Base-by-base conservation (phyloP, 179 eudicot species). In the Silene noctiflora region DNA sequence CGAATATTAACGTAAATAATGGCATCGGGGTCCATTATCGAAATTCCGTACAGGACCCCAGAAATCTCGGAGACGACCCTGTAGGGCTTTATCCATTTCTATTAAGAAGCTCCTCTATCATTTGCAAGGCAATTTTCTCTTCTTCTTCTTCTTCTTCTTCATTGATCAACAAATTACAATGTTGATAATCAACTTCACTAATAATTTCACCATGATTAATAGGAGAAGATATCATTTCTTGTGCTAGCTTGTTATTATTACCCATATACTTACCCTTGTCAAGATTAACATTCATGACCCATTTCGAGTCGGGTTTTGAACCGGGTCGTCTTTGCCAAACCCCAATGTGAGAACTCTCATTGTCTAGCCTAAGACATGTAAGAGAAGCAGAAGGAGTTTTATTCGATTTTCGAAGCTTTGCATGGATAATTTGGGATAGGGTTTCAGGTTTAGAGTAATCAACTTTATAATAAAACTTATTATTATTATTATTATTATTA, bases 301-400 rank as follows among this genome's bases (percentile, higher is more conserved):
- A 83, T 33, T 80, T 80, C 13, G 86, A 83, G 1, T 51, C 75
- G 8, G 81, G 48, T 44, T 39, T 55, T 20, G 80, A 21, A 0
- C 85, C 84, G 22, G 81, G 76, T 17, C 63, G 73, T 66, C 69
- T 83, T 20, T 83, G 83, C 85, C 83, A 80, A 8, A 80, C 79
- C 17, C 85, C 85, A 1, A 83, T 80, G 74, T 73, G 76, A 20
- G 78, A 76, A 24, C 74, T 83, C 76, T 83, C 85, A 19, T 56
- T 63, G 79, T 83, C 81, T 6, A 83, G 85, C 83, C 81, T 73
- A 64, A 83, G 67, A 8, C 85, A 83, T 0, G 83, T 83, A 33
- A 80, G 83, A 1, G 85, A 80, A 12, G 83, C 69, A 58, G 76
- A 83, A 6, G 77, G 65, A 3, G 69, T 35, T 55, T 64, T 74